These are phyloP conservation scores for Coemansia sp. DNA, from an alignment of 192 early-diverging fungal genomes.

Conservation along the genomic window DNA sequence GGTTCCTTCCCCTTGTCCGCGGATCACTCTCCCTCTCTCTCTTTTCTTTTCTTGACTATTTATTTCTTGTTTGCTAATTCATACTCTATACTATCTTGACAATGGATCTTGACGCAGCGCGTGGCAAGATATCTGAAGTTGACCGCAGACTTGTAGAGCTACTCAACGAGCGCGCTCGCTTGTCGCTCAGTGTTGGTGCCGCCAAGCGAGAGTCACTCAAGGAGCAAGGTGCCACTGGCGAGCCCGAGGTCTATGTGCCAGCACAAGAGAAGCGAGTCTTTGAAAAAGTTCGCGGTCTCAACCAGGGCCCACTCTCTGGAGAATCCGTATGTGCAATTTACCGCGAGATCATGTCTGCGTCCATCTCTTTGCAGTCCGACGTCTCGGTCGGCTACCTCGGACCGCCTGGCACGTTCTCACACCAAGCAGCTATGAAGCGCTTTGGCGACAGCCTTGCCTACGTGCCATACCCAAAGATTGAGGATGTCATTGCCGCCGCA, in stretches of 20 bases:
- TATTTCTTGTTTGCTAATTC: neutral
- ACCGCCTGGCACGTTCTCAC: conserved; percentile 86
- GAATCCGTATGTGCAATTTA: conserved; percentile 72
- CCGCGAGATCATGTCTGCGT: conserved; percentile 87
- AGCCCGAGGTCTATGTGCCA: conserved; percentile 74
- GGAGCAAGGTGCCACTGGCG: conserved; percentile 44
- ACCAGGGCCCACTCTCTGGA: conserved; percentile 76
- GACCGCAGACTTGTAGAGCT: conserved; percentile 75
- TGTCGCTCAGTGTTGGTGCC: conserved; percentile 79
- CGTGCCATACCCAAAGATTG: conserved; percentile 67
- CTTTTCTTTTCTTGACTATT: neutral
- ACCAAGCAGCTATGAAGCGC: conserved; percentile 78
- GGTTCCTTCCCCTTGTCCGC: neutral
- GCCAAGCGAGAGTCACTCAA: conserved; percentile 62
- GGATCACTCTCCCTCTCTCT: neutral
- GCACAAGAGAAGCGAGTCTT: conserved; percentile 78
- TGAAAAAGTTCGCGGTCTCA: conserved; percentile 70
- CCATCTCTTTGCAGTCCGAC: conserved; percentile 79
- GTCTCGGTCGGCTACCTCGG: conserved; percentile 89
- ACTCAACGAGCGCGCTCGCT: conserved; percentile 80
- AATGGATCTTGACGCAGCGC: conserved; percentile 63
- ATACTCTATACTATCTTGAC: neutral
- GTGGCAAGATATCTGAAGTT: conserved; percentile 72
- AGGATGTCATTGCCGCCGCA: conserved; percentile 80
- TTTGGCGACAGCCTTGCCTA: conserved; percentile 83